phyloP scores from a whole-genome alignment of 768 basidiomycete species.

The Russula ochroleuca region DNA sequence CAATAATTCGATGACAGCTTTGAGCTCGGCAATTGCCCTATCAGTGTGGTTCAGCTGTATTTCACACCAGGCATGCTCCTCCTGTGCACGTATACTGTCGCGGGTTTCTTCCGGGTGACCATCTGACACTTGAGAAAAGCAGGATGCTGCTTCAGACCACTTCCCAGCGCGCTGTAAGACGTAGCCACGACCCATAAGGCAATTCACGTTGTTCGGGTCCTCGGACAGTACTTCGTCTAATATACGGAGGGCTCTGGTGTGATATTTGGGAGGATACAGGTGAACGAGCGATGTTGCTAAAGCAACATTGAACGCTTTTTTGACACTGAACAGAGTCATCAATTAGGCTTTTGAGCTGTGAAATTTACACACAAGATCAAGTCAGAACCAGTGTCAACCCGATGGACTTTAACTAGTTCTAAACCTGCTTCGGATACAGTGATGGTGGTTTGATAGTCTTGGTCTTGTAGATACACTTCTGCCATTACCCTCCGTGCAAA shows the following conservation, averaged over 20 bases:
- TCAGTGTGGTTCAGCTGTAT: conserved; percentile 49
- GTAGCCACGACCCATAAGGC: conserved; percentile 72
- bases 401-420: conserved; percentile 47
- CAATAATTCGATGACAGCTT: conserved; percentile 44
- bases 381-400: conserved; percentile 53
- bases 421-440: conserved; percentile 69
- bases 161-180: conserved; percentile 58
- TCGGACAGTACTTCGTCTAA: conserved; percentile 65
- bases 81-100: conserved; percentile 58
- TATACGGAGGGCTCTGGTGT: conserved; percentile 67
- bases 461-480: conserved; percentile 60
- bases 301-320: conserved; percentile 62
- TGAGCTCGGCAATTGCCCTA: conserved; percentile 45
- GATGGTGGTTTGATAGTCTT: conserved; percentile 71
- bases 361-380: conserved; percentile 43
- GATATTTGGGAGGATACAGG: conserved; percentile 86
- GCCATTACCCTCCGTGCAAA: conserved; percentile 63
- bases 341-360: background rate
- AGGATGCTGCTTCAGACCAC: conserved; percentile 61
- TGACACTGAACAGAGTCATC: conserved; percentile 43
- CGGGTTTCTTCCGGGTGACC: conserved; percentile 45
- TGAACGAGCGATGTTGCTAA: conserved; percentile 79
- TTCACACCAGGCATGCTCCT: conserved; percentile 85
- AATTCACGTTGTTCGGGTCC: conserved; percentile 57
- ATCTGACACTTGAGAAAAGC: conserved; percentile 57